These are phyloP conservation scores for Orbilia javanica DNA, from an alignment of 2,329 filamentous ascomycete species.

Conservation along the genomic window DNA sequence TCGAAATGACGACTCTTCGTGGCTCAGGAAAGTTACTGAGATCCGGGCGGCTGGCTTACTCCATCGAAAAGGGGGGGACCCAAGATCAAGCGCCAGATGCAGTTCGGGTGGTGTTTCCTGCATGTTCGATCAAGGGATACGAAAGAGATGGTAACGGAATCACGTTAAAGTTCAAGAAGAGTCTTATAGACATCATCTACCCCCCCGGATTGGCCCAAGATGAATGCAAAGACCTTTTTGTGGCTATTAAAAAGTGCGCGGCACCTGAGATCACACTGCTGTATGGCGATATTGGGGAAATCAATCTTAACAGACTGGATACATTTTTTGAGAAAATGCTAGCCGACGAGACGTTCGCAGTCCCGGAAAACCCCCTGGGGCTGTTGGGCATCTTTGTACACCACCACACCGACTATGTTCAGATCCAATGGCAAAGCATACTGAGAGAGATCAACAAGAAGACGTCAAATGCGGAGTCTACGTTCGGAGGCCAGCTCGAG, in stretches of 20 bases:
- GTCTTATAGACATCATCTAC: background rate
- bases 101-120: background rate
- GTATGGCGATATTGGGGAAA: background rate
- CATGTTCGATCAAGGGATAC: background rate
- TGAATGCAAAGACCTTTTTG: background rate
- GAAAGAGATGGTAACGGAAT: background rate
- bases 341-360: background rate
- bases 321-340: background rate
- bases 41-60: background rate
- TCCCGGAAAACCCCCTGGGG: background rate
- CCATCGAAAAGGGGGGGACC: background rate
- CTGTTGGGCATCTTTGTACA: background rate
- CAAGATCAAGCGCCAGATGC: background rate
- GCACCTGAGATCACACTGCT: background rate
- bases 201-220: background rate
- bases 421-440: background rate
- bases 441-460: background rate
- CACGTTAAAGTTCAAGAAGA: background rate
- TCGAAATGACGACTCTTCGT: background rate
- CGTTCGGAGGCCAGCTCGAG: background rate
- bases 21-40: background rate
- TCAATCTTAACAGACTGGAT: background rate
- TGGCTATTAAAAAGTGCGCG: background rate
- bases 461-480: background rate
- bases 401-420: background rate